A percentile compares a stretch with the other conserved stretches of the same genome.
phyloP scores from a whole-genome alignment of 768 basidiomycete species.

The Boletus pseudopeckii region DNA sequence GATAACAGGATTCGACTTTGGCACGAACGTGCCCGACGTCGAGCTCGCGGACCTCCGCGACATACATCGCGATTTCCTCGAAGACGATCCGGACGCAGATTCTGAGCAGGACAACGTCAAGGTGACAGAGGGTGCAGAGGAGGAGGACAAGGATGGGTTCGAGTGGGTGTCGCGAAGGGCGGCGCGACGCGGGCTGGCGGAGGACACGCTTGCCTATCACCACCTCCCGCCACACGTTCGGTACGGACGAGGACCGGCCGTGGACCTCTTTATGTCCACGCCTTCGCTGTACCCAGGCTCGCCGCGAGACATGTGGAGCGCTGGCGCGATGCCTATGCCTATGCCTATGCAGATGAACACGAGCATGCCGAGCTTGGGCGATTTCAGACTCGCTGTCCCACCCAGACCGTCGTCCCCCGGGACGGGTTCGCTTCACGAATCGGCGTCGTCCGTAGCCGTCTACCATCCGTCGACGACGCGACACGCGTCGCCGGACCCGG shows the following conservation, averaged over 20 bases:
- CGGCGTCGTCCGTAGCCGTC: conserved; percentile 14
- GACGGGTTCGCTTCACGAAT: conserved; percentile 11
- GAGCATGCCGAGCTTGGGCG: conserved; percentile 39
- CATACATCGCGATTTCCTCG: conserved; percentile 92
- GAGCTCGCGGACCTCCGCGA: conserved; percentile 91
- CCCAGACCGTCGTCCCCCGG: conserved; percentile 25
- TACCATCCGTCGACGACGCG: conserved; percentile 16
- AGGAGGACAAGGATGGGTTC: conserved; percentile 71
- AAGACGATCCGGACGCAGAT: conserved; percentile 49
- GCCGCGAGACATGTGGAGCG: conserved; percentile 44
- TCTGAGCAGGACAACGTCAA: conserved; percentile 38
- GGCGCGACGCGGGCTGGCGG: conserved; percentile 49
- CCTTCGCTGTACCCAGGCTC: conserved; percentile 41
- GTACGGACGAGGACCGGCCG: conserved; percentile 54
- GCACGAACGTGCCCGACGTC: conserved; percentile 74
- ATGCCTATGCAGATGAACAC: conserved; percentile 12
- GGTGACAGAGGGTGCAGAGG: conserved; percentile 51
- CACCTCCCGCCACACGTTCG: conserved; percentile 73
- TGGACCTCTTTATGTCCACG: conserved; percentile 58
- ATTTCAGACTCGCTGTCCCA: conserved; percentile 33
- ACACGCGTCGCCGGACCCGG: conserved; percentile 2
- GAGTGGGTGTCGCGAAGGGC: conserved; percentile 78
- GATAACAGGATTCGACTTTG: conserved; percentile 85
- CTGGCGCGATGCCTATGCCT: conserved; percentile 18
- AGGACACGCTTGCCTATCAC: conserved; percentile 57